Evolutionary conservation across 371 early-diverging fungal species (phyloP).

Genomic region (Catenaria anguillulae): DNA sequence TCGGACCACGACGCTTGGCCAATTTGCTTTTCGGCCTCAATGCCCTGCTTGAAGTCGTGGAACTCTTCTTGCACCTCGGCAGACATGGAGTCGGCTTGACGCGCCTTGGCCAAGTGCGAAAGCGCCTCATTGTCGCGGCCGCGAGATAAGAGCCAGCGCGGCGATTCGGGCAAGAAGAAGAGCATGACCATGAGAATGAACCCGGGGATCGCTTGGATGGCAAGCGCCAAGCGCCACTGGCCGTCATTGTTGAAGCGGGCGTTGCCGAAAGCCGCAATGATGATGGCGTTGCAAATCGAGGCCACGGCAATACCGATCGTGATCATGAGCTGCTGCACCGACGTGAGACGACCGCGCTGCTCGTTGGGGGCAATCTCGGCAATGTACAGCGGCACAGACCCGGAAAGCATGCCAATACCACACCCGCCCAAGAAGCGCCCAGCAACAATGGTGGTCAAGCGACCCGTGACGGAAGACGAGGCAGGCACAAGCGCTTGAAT

Average conservation of each 20-base stretch:
- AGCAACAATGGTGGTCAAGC: slow-evolving; percentile 37
- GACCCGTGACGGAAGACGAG: slow-evolving; percentile 14
- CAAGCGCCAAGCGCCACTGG: slow-evolving; percentile 63
- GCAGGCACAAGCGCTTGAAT: slow-evolving; percentile 36
- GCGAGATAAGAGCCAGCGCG: slow-evolving; percentile 70
- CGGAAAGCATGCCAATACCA: slow-evolving; percentile 70
- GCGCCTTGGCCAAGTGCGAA: slow-evolving; percentile 47
- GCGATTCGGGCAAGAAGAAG: slow-evolving; percentile 71
- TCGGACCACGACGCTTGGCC: slow-evolving; percentile 53
- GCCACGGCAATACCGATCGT: slow-evolving; percentile 30
- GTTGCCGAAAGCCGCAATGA: slow-evolving; percentile 10
- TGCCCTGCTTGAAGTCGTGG: slow-evolving; percentile 47
- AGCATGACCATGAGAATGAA: slow-evolving; percentile 48
- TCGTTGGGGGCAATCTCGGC: slow-evolving; percentile 72
- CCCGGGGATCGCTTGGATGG: slow-evolving; percentile 62
- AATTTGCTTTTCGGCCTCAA: slow-evolving; percentile 46
- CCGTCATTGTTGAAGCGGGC: slow-evolving; percentile 18
- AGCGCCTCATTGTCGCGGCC: slow-evolving; percentile 49
- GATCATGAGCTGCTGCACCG: slow-evolving; percentile 80
- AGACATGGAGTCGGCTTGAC: slow-evolving; percentile 33
- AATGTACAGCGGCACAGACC: slow-evolving; percentile 81
- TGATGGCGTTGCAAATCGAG: slow-evolving; percentile 16
- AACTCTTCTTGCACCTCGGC: slow-evolving; percentile 48
- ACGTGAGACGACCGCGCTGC: slow-evolving; percentile 70
- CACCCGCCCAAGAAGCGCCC: slow-evolving; percentile 71